A percentile compares a stretch with the other conserved stretches of the same genome.
Evolutionary conservation across 2,329 filamentous ascomycete species (phyloP).

Genomic region (Aspergillus tubingensis): DNA sequence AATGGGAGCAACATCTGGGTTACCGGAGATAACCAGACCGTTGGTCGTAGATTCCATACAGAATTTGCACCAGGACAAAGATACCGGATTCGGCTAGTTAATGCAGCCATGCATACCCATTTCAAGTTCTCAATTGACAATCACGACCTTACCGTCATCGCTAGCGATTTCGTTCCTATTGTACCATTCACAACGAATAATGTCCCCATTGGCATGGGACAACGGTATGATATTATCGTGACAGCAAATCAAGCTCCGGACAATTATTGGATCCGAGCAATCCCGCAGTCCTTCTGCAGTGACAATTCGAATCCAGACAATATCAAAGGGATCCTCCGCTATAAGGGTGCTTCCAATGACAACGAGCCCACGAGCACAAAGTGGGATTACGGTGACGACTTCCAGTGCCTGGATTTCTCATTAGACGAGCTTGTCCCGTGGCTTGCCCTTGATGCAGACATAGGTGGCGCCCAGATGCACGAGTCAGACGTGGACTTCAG

Average conservation of each 20-base stretch:
- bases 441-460: constrained; percentile 1
- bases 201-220: constrained; percentile 50
- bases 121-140: constrained; percentile 52
- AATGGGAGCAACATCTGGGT: constrained; percentile 44
- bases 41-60: constrained; percentile 48
- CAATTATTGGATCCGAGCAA: constrained; percentile 47
- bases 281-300: constrained; percentile 47
- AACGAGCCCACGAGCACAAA: constrained; percentile 23
- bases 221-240: constrained; percentile 43
- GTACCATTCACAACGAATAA: constrained; percentile 54
- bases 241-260: constrained; percentile 28
- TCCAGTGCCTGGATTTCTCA: constrained; percentile 1
- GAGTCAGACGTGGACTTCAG: neutral
- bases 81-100: constrained; percentile 32
- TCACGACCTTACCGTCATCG: constrained; percentile 60
- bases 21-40: constrained; percentile 25
- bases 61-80: constrained; percentile 43
- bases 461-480: neutral
- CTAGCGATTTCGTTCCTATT: constrained; percentile 61
- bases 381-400: constrained; percentile 30
- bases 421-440: neutral
- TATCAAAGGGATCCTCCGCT: constrained; percentile 53
- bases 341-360: constrained; percentile 17
- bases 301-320: constrained; percentile 44
- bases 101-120: constrained; percentile 27